Percentiles rank a stretch among this genome's conserved stretches.
These are phyloP conservation scores for Yamadazyma membranifaciens DNA, from an alignment of 1,139 yeast genomes.

Conservation along the genomic window DNA sequence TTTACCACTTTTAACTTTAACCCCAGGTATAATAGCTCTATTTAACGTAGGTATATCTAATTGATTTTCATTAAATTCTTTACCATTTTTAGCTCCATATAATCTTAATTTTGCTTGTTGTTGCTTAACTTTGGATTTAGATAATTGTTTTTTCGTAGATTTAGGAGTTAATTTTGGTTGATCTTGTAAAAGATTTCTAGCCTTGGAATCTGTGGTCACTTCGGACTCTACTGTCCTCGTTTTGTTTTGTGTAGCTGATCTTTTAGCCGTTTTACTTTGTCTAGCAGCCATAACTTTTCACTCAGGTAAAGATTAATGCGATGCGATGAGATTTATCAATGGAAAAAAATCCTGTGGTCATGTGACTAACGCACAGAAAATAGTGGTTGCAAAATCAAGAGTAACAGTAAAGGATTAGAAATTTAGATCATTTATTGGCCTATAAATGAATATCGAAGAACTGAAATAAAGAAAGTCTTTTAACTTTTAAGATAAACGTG, in stretches of 20 bases:
- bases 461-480: not conserved
- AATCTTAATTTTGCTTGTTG: constrained; percentile 63
- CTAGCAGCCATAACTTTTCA: constrained; percentile 46
- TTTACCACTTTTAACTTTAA: constrained; percentile 72
- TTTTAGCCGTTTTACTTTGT: constrained; percentile 59
- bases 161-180: constrained; percentile 67
- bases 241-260: constrained; percentile 50
- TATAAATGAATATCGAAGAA: not conserved
- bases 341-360: not conserved
- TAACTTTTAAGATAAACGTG: no score
- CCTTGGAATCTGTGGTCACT: constrained; percentile 59
- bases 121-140: constrained; percentile 57
- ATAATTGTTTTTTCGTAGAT: constrained; percentile 49
- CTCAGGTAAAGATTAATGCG: constrained; percentile 2
- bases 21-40: constrained; percentile 83
- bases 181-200: constrained; percentile 60
- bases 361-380: not conserved
- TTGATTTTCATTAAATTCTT: constrained; percentile 73
- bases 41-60: constrained; percentile 76
- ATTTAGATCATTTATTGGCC: not conserved
- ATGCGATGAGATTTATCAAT: constrained; percentile 5
- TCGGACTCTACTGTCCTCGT: constrained; percentile 64
- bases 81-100: constrained; percentile 68
- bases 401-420: no score
- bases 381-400: not conserved